These are phyloP conservation scores for Verbena officinalis DNA, from an alignment of 257 asterid genomes.

Conservation along the genomic window DNA sequence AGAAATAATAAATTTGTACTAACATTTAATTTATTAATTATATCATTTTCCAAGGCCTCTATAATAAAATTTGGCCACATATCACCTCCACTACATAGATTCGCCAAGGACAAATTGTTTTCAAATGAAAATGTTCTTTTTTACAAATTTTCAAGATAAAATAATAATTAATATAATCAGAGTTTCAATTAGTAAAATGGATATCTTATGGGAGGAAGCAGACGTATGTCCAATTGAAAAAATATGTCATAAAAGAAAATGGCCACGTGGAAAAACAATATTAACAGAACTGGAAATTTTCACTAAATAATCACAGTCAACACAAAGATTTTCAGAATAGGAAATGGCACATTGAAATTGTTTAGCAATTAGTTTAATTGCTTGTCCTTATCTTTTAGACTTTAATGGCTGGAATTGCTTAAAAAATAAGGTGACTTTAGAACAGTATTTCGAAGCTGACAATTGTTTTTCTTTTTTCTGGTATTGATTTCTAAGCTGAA, in stretches of 20 bases:
- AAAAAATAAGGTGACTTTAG: no score
- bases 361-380: background rate
- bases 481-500: background rate
- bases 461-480: background rate
- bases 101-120: constrained; percentile 10
- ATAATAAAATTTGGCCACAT: background rate
- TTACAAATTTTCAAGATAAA: background rate
- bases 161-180: background rate
- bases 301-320: background rate
- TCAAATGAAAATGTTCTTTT: background rate
- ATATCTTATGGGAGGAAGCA: constrained; percentile 16
- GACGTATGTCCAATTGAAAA: background rate
- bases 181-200: constrained; percentile 1
- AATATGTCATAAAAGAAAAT: background rate
- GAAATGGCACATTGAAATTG: background rate
- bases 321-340: background rate
- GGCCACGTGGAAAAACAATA: background rate
- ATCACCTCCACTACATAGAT: constrained; percentile 11
- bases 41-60: background rate
- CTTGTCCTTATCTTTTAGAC: background rate
- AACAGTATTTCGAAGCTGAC: no score
- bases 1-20: background rate
- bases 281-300: background rate
- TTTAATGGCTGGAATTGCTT: background rate
- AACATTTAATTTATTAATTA: background rate